These are phyloP conservation scores for Bipolaris bicolor DNA, from an alignment of 2,329 filamentous ascomycete species.

Conservation along the genomic window DNA sequence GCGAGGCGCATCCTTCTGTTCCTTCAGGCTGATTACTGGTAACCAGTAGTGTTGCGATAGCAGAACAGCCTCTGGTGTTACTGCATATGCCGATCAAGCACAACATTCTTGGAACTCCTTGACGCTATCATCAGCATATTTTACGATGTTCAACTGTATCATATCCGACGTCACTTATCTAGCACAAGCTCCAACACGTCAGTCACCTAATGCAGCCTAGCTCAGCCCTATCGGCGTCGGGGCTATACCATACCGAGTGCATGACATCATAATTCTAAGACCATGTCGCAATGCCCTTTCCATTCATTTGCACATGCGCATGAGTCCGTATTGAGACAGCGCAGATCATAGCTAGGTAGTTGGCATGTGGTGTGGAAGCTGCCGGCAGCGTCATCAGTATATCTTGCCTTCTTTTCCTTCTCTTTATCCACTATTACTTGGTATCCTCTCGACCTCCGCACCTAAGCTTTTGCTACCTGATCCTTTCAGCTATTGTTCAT, in stretches of 20 bases:
- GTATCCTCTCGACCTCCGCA: conserved; percentile 5
- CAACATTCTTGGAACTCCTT: too few species aligned
- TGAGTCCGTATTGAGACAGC: neutral
- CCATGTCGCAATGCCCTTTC: conserved; percentile 22
- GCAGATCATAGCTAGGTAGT: conserved; percentile 22
- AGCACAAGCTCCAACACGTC: neutral
- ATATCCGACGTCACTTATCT: too few species aligned
- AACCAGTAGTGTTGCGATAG: too few species aligned
- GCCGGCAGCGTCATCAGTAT: conserved; percentile 5
- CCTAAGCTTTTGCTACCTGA: conserved; percentile 3
- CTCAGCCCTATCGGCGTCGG: conserved; percentile 7
- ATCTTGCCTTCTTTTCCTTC: neutral
- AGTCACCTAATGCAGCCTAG: conserved; percentile 2
- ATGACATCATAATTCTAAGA: conserved; percentile 21
- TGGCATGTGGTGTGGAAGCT: conserved; percentile 7
- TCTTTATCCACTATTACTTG: neutral
- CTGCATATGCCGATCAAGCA: too few species aligned
- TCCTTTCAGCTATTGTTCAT: neutral
- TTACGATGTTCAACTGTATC: too few species aligned
- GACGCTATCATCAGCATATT: too few species aligned
- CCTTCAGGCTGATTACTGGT: too few species aligned
- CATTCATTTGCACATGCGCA: conserved; percentile 8
- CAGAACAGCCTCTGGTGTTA: too few species aligned
- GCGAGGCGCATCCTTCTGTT: too few species aligned
- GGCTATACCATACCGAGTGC: conserved; percentile 2